Conservation (phyloP, 371 early-diverging fungal species). For the Mortierella sp. region DNA sequence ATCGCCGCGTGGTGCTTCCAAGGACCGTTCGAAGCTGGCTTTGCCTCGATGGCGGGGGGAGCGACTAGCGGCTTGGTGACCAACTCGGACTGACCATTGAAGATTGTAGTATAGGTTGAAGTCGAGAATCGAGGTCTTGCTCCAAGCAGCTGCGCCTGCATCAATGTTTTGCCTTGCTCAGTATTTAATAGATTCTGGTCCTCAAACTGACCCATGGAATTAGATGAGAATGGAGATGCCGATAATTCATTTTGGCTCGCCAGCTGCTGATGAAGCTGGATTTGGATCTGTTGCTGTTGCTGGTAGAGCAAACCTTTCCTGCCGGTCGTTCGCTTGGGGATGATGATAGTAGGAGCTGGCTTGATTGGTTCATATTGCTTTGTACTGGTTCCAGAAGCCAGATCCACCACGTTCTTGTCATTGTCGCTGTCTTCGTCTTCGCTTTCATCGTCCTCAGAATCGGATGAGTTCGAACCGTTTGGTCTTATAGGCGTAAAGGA, state of each 20-base stretch:
- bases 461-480: background rate
- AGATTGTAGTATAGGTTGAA: conserved; percentile 30
- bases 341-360: conserved; percentile 17
- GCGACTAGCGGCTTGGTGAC: conserved; percentile 28
- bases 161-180: conserved; percentile 6
- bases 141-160: conserved; percentile 23
- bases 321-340: conserved; percentile 47
- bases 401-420: background rate
- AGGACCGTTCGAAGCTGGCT: background rate
- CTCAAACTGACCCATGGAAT: background rate
- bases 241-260: background rate
- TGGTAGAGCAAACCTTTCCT: conserved; percentile 39
- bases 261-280: conserved; percentile 13
- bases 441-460: conserved; percentile 1
- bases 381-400: background rate
- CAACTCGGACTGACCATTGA: conserved; percentile 3
- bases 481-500: background rate
- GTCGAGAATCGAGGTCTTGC: conserved; percentile 35
- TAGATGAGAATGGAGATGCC: background rate
- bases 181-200: background rate
- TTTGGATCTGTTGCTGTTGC: conserved; percentile 33
- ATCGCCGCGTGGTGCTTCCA: background rate
- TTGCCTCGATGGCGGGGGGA: background rate
- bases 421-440: conserved; percentile 1
- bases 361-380: background rate